A percentile compares a stretch with the other conserved stretches of the same genome.
phyloP scores from a whole-genome alignment of 495 filamentous ascomycete genomes.

The Astrothelium macrocarpum region DNA sequence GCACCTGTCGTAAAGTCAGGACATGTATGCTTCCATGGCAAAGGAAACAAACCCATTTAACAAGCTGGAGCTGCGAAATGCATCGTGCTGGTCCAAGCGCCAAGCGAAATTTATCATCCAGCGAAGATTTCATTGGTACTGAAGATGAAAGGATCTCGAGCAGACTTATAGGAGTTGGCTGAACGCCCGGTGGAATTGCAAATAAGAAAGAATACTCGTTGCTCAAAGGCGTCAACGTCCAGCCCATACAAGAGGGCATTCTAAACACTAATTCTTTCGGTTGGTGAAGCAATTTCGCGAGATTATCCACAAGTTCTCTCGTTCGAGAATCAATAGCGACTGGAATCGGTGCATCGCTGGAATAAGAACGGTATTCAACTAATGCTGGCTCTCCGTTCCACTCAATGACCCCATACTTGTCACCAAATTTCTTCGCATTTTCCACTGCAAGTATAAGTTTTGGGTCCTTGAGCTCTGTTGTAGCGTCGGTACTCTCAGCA shows the following conservation, averaged over 20 bases:
- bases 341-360: neutral
- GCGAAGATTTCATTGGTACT: neutral
- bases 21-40: neutral
- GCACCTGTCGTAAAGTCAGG: neutral
- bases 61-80: neutral
- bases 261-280: neutral
- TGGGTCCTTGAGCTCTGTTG: constrained; percentile 13
- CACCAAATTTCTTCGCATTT: constrained; percentile 3
- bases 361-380: neutral
- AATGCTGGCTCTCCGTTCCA: neutral
- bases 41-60: neutral
- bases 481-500: constrained; percentile 10
- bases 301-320: neutral
- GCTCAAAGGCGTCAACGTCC: neutral
- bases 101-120: neutral
- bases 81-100: neutral
- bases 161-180: neutral
- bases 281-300: neutral
- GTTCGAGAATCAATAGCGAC: neutral
- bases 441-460: neutral
- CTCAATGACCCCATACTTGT: constrained; percentile 15
- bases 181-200: neutral
- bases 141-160: neutral
- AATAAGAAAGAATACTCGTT: neutral
- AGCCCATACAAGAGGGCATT: neutral